These are phyloP conservation scores for Alternaria conjuncta DNA, from an alignment of 2,329 filamentous ascomycete species.

Conservation along the genomic window DNA sequence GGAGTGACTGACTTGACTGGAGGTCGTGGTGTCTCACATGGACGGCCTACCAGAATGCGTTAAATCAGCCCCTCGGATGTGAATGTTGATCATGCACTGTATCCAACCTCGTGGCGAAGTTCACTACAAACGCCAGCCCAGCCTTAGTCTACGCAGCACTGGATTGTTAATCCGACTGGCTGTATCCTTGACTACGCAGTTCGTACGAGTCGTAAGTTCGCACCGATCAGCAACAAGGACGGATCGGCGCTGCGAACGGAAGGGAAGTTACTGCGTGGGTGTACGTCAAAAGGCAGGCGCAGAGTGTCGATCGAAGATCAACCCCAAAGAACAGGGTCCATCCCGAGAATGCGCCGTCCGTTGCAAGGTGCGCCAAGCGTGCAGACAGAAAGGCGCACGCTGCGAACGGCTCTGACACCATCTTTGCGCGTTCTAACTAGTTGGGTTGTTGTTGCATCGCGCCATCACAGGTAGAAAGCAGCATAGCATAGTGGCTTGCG, in stretches of 20 bases:
- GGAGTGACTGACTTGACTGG: not conserved
- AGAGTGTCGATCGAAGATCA: conserved; percentile 1
- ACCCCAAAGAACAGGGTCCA: conserved; percentile 5
- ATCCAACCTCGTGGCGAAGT: conserved; percentile 25
- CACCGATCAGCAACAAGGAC: conserved; percentile 14
- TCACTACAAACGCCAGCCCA: conserved; percentile 2
- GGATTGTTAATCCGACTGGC: not conserved
- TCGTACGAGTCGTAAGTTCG: not conserved
- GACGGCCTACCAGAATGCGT: conserved; percentile 18
- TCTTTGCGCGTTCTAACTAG: not conserved
- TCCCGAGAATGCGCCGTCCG: not conserved
- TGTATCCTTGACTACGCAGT: not conserved
- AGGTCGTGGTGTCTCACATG: conserved; percentile 18
- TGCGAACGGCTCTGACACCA: conserved; percentile 5
- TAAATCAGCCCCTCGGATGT: conserved; percentile 16
- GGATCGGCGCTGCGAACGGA: not conserved
- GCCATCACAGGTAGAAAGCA: not conserved
- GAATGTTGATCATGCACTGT: conserved; percentile 19
- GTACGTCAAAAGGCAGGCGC: not conserved
- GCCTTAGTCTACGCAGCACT: not conserved
- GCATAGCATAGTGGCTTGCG: not conserved
- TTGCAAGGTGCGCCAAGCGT: not conserved
- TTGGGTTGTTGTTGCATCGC: not conserved
- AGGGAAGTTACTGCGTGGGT: not conserved
- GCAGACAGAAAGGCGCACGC: not conserved